Base-by-base conservation (phyloP, 257 asterid species). In the Apocynum venetum region DNA sequence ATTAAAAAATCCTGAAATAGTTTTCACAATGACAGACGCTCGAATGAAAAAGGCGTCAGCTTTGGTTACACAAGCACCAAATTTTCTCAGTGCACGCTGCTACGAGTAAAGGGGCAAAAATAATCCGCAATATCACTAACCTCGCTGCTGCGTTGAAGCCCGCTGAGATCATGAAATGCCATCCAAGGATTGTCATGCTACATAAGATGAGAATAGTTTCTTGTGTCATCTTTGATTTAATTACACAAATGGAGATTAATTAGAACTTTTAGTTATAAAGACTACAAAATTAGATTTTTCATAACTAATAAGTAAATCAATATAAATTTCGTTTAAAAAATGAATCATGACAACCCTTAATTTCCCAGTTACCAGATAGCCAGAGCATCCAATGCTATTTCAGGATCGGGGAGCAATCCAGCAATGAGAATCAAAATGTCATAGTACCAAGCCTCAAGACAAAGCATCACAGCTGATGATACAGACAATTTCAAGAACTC, bases 101-200 rank as follows among this genome's bases (percentile, higher is more conserved):
- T 25, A 25, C 31, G 31, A 25, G 31, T 25, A 25, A 25, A 25
- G 31, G 31, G 31, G 31, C 31, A 25, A 25, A 25, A 25, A 25
- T 25, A 8, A 4, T 8, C 4, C 7, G 4, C 7, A 46, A 46
- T 8, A 46, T 46, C 40, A 71, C 82, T 67, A 55, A 84, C 87
- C 87, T 84, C 52, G 82, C 85, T 20, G 87, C 84, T 4, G 85
- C 87, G 72, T 84, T 84, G 83, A 84, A 84, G 0, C 87, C 87
- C 3, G 81, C 81, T 3, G 87, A 73, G 19, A 84, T 78, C 87
- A 78, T 84, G 40, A 74, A 84, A 41, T 75, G 76, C 87, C 87
- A 81, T 31, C 83, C 83, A 19, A 75, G 65, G 25, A 84, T 56
- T 55, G 87, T 78, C 64, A 46, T 72, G 36, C 87, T 84, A 85